Conservation (phyloP, 2,329 filamentous ascomycete species). For the Xylaria sp. region DNA sequence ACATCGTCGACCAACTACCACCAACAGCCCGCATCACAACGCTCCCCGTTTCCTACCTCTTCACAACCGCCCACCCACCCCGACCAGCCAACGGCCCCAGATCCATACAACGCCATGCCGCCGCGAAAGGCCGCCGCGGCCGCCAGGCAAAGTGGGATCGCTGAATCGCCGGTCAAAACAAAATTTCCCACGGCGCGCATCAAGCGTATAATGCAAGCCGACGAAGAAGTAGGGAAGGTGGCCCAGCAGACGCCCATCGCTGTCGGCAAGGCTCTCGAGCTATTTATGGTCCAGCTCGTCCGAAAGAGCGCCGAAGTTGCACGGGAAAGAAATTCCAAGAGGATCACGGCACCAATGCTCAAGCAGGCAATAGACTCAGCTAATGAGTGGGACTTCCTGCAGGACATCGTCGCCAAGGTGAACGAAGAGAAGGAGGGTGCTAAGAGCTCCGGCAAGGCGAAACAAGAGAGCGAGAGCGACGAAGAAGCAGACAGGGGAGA, state of each 20-base stretch:
- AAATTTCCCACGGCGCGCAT: conserved; percentile 97
- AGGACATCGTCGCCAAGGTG: conserved; percentile 87
- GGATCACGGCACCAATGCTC: conserved; percentile 86
- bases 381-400: conserved; percentile 91
- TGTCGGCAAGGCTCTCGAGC: conserved; percentile 90
- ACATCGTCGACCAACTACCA: conserved; percentile 21
- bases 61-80: conserved; percentile 31
- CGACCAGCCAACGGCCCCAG: conserved; percentile 22
- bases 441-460: conserved; percentile 38
- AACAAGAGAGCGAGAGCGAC: conserved; percentile 57
- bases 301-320: conserved; percentile 86
- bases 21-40: conserved; percentile 14
- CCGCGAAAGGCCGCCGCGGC: conserved; percentile 43
- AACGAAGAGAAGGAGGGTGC: conserved; percentile 54
- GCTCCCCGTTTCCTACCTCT: conserved; percentile 12
- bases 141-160: conserved; percentile 48
- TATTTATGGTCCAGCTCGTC: conserved; percentile 97
- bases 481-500: conserved; percentile 50
- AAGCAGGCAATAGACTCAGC: conserved; percentile 88
- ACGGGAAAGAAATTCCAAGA: conserved; percentile 79
- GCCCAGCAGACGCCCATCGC: conserved; percentile 96
- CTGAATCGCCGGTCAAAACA: conserved; percentile 78
- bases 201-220: conserved; percentile 99
- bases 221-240: conserved; percentile 98
- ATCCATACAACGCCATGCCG: conserved; percentile 40